These are phyloP conservation scores for Boletus pseudo-olivaceus DNA, from an alignment of 768 basidiomycete genomes.

Conservation along the genomic window DNA sequence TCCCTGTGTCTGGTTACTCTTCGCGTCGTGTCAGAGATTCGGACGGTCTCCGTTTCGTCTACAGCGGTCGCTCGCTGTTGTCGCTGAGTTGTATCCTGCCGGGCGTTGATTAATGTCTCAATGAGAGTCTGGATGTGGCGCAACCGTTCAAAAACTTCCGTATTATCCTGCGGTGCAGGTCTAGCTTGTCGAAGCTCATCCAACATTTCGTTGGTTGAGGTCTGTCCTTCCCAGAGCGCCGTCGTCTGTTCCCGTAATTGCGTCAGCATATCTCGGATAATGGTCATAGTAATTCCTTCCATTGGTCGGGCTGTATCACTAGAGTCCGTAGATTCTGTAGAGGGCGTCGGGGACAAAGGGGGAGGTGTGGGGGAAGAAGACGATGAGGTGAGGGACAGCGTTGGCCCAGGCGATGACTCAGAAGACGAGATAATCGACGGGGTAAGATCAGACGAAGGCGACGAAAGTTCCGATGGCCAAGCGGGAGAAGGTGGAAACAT, in stretches of 20 bases:
- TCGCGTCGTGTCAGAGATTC: conserved; percentile 17
- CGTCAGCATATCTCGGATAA: conserved; percentile 52
- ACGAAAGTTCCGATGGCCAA: conserved; percentile 33
- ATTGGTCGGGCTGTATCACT: conserved; percentile 36
- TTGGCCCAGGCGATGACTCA: conserved; percentile 34
- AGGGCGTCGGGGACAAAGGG: conserved; percentile 36
- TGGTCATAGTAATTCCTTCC: conserved; percentile 36
- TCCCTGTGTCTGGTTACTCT: conserved; percentile 2
- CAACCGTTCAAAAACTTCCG: conserved; percentile 36
- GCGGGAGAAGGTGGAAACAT: conserved; percentile 34
- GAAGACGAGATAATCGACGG: conserved; percentile 34
- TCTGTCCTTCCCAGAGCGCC: conserved; percentile 62
- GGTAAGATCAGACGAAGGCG: conserved; percentile 26
- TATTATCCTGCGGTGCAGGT: conserved; percentile 36
- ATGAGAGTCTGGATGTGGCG: conserved; percentile 25
- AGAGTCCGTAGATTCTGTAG: conserved; percentile 27
- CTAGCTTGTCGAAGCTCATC: conserved; percentile 56
- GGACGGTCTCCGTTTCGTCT: conserved; percentile 16
- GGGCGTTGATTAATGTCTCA: conserved; percentile 6
- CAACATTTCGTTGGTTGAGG: conserved; percentile 54
- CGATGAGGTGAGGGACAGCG: conserved; percentile 39
- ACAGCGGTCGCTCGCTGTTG: not conserved
- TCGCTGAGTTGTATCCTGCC: conserved; percentile 2
- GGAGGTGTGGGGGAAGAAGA: conserved; percentile 34
- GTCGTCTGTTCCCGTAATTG: conserved; percentile 57